Base-by-base conservation (phyloP, 495 filamentous ascomycete species). In the Penicillium flavigenum region DNA sequence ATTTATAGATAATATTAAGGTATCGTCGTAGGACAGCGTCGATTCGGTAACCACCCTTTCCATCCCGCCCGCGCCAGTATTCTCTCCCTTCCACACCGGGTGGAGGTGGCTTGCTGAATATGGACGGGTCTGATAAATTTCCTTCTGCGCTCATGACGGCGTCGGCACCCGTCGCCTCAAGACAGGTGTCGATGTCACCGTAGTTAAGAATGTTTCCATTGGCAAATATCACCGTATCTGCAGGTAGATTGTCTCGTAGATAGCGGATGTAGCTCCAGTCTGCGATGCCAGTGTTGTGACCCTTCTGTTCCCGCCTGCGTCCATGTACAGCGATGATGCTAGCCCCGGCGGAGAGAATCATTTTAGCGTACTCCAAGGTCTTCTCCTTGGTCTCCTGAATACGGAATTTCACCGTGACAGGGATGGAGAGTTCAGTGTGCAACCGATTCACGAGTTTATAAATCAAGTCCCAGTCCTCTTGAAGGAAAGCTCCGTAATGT, bases 131-230 rank as follows among this genome's bases (percentile, higher is more conserved):
- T 61, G 87, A 89, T 1, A 98, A 80, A 64, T 96, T 96, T 2
- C 91, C 93, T 65, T 98, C 94, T 1, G 94, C 94, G 59, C 85
- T 91, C 94, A 98, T 98, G 32, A 98, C 87, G 14, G 82, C 94
- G 71, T 98, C 94, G 1, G 86, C 93, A 14, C 91, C 91, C 0
- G 94, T 98, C n/a, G 77, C 87, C 57, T 84, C 80, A 14, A 98
- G 73, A 65, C 94, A 99, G 32, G 68, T 69, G 34, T 85, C 81
- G n/a, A 98, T 74, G 68, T 98, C 95, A 2, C 82, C 88, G 54
- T 89, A 79, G 69, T 86, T 86, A 56, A 99, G 80, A 34, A 96
- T 88, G 64, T 98, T 98, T 16, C 94, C 94, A 67, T 99, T 99
- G 14, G 94, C 92, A 67, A 99, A 96, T 9, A 99, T 83, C 9